Evolutionary conservation across 2,329 filamentous ascomycete species (phyloP).

Genomic region (Pseudofabraea citricarpa): DNA sequence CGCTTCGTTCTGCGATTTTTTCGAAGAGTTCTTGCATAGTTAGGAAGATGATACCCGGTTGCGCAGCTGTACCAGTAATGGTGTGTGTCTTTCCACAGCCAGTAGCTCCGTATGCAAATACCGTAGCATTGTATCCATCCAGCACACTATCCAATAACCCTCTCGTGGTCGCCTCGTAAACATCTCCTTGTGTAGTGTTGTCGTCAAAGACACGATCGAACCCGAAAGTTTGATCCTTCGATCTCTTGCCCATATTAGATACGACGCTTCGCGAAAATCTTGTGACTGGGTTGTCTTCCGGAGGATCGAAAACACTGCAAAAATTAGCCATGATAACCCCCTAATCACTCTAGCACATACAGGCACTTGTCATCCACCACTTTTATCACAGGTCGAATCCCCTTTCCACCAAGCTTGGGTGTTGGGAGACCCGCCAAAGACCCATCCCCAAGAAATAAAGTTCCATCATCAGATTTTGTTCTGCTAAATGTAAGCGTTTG

Average conservation of each 20-base stretch:
- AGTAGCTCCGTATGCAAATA: slow-evolving; percentile 96
- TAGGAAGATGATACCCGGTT: slow-evolving; percentile 96
- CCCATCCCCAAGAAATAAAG: slow-evolving; percentile 92
- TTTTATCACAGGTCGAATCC: slow-evolving; percentile 88
- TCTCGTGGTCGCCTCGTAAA: slow-evolving; percentile 91
- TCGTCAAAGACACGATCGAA: slow-evolving; percentile 98
- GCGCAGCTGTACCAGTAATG: slow-evolving; percentile 85
- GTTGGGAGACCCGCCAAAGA: slow-evolving; percentile 83
- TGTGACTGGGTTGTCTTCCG: slow-evolving; percentile 89
- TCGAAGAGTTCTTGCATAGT: slow-evolving; percentile 99
- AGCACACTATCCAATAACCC: slow-evolving; percentile 89
- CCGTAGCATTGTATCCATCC: slow-evolving; percentile 97
- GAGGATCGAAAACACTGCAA: slow-evolving; percentile 87
- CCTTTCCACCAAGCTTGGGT: slow-evolving; percentile 80
- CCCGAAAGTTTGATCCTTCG: slow-evolving; percentile 95
- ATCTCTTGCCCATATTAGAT: slow-evolving; percentile 74
- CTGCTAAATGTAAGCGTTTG: slow-evolving; percentile 18
- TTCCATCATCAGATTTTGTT: slow-evolving; percentile 69
- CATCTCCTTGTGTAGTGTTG: slow-evolving; percentile 83
- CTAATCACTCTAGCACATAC: slow-evolving; percentile 49
- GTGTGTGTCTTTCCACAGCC: slow-evolving; percentile 99
- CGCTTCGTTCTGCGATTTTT: slow-evolving; percentile 79
- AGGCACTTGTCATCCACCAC: slow-evolving; percentile 94
- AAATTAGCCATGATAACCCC: slow-evolving; percentile 8
- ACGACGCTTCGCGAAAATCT: slow-evolving; percentile 80